Conservation (phyloP, 805 yeast genomes). For the Zygosaccharomyces rouxii region DNA sequence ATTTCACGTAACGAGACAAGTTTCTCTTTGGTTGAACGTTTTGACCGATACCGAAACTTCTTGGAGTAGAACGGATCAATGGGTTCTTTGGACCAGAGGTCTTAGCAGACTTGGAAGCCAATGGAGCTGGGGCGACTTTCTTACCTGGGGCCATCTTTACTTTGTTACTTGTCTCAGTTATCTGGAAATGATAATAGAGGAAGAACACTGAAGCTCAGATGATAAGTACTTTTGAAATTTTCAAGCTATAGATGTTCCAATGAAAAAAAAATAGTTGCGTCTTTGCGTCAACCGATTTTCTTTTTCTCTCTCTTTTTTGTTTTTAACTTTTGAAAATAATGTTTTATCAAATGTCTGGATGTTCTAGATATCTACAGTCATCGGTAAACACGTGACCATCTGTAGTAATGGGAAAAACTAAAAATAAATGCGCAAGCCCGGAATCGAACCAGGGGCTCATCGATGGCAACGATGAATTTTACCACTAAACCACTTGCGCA, state of each 20-base stretch:
- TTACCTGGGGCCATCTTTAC: constrained; percentile 48
- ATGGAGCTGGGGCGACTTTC: constrained; percentile 98
- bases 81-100: constrained; percentile 68
- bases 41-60: constrained; percentile 96
- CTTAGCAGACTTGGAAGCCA: constrained; percentile 67
- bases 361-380: not conserved
- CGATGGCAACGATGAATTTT: constrained; percentile 9
- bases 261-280: not conserved
- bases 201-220: not conserved
- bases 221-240: not conserved
- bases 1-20: constrained; percentile 94
- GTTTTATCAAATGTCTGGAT: not conserved
- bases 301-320: not conserved
- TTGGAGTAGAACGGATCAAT: constrained; percentile 82
- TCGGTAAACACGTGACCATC: not conserved
- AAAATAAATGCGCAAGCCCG: constrained; percentile 5
- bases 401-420: not conserved
- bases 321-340: not conserved
- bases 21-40: constrained; percentile 91
- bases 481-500: constrained; percentile 7
- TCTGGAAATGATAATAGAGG: not conserved
- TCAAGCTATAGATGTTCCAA: not conserved
- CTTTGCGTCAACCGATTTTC: not conserved
- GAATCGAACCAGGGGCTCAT: constrained; percentile 9
- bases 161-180: constrained; percentile 4